Conservation (phyloP, 164 flowering plant genomes). For the Aristolochia fimbriata region DNA sequence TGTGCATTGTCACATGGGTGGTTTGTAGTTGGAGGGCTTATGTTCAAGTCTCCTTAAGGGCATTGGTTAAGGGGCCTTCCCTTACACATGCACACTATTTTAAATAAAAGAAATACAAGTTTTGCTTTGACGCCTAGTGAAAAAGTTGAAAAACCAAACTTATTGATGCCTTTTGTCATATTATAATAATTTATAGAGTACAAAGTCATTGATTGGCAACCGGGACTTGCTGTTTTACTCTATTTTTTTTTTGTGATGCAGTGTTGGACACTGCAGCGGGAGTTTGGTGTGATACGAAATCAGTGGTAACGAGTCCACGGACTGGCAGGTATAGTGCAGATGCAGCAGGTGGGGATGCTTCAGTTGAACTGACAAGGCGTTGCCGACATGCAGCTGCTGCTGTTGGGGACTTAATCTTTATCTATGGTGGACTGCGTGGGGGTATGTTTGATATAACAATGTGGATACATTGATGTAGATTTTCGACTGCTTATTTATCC, state of each 20-base stretch:
- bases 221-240: not conserved
- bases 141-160: too few species aligned
- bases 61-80: too few species aligned
- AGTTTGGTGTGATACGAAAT: slow-evolving; percentile 98
- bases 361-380: slow-evolving; percentile 91
- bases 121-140: too few species aligned
- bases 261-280: slow-evolving; percentile 99
- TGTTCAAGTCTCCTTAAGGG: too few species aligned
- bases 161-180: too few species aligned
- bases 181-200: too few species aligned
- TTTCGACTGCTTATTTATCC: too few species aligned
- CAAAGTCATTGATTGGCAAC: not conserved
- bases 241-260: slow-evolving; percentile 8
- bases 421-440: slow-evolving; percentile 99
- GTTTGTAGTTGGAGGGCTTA: too few species aligned
- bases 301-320: slow-evolving; percentile 94
- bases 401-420: slow-evolving; percentile 85
- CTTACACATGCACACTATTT: too few species aligned
- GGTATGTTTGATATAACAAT: slow-evolving; percentile 32
- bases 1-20: too few species aligned
- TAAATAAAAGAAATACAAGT: too few species aligned
- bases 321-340: slow-evolving; percentile 96
- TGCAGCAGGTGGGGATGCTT: slow-evolving; percentile 99
- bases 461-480: too few species aligned
- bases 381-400: slow-evolving; percentile 99